Evolutionary conservation across 2,329 filamentous ascomycete species (phyloP).

Genomic region (Aspergillus sergii): DNA sequence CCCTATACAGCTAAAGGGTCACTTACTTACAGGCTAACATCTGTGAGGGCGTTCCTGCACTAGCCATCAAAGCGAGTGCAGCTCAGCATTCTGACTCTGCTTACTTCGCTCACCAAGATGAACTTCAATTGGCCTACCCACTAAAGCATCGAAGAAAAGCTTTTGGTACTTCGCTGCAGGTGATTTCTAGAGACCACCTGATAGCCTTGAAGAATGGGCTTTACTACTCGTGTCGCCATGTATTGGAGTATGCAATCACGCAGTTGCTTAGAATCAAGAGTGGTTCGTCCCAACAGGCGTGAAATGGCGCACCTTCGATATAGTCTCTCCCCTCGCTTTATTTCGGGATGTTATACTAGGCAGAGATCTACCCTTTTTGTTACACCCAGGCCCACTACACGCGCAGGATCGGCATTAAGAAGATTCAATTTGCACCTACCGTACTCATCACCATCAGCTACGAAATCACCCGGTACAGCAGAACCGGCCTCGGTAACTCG

Average conservation of each 20-base stretch:
- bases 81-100: background rate
- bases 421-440: background rate
- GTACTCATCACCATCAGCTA: background rate
- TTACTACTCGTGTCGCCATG: background rate
- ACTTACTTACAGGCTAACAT: background rate
- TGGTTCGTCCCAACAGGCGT: background rate
- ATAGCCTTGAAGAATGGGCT: background rate
- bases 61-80: background rate
- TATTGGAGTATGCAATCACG: background rate
- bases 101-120: background rate
- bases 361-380: background rate
- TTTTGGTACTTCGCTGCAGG: background rate
- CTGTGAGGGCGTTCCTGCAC: background rate
- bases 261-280: background rate
- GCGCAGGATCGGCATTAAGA: background rate
- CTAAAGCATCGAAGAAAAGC: background rate
- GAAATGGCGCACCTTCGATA: background rate
- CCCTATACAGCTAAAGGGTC: background rate
- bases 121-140: background rate
- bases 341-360: background rate
- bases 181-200: background rate
- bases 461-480: background rate
- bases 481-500: conserved; percentile 26
- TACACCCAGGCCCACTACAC: background rate
- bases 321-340: background rate